Conservation (phyloP, 352 stramenopile genomes). For the Globisporangium spiculum region DNA sequence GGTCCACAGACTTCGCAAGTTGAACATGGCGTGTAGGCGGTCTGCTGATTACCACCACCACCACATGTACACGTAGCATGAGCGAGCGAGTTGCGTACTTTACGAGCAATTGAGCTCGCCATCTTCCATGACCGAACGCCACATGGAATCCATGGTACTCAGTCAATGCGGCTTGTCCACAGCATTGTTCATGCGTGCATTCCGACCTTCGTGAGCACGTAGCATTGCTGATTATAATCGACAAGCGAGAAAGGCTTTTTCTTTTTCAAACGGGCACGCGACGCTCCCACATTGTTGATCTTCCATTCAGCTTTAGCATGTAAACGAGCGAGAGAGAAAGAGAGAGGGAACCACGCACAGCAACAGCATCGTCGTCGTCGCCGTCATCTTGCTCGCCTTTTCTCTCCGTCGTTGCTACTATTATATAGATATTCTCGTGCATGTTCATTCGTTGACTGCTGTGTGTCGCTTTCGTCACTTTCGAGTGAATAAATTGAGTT, state of each 20-base stretch:
- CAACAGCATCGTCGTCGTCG: neutral
- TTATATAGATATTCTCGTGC: conserved; percentile 10
- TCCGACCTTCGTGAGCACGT: too few species aligned
- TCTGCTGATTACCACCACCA: neutral
- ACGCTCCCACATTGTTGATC: conserved; percentile 1
- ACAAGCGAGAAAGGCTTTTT: neutral
- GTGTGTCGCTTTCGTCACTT: conserved; percentile 4
- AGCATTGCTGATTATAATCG: neutral
- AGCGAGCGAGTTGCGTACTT: neutral
- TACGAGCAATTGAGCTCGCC: neutral
- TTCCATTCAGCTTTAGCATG: conserved; percentile 6
- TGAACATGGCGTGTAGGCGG: neutral
- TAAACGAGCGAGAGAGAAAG: neutral
- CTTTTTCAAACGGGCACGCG: conserved; percentile 8
- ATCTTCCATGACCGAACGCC: too few species aligned
- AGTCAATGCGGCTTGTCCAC: neutral
- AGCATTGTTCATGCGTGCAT: neutral
- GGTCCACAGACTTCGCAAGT: neutral
- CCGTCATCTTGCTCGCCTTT: neutral
- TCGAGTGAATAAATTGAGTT: conserved; percentile 4
- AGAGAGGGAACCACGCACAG: neutral
- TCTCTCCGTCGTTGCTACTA: neutral
- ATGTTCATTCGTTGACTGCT: neutral
- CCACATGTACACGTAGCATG: neutral
- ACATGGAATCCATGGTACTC: neutral